Evolutionary conservation across 1,139 yeast genomes (phyloP).

Genomic region (Saccharomyces hybrid): DNA sequence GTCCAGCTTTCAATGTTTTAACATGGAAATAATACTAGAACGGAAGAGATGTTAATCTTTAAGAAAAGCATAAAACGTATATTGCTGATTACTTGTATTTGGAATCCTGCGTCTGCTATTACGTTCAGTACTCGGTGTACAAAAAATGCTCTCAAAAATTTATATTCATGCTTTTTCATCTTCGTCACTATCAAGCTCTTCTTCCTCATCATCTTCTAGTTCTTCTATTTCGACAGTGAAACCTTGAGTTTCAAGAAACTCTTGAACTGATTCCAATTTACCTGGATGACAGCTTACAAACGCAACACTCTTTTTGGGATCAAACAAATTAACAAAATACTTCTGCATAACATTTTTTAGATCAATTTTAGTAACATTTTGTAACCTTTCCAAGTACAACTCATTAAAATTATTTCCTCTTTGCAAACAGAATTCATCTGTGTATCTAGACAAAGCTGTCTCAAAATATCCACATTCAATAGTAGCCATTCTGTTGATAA

Average conservation of each 20-base stretch:
- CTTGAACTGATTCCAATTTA: conserved; percentile 43
- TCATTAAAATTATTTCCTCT: conserved; percentile 61
- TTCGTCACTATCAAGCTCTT: conserved; percentile 19
- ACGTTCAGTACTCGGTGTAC: too few relatives aligned
- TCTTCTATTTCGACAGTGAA: conserved; percentile 56
- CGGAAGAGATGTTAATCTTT: not conserved
- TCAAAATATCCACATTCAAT: conserved; percentile 51
- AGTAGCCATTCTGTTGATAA: conserved; percentile 65
- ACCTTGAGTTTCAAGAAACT: conserved; percentile 47
- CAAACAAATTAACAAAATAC: conserved; percentile 59
- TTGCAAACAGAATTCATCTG: conserved; percentile 57
- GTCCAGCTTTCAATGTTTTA: too few relatives aligned
- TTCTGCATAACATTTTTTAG: conserved; percentile 47
- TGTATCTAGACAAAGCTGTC: conserved; percentile 60
- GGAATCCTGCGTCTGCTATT: too few relatives aligned
- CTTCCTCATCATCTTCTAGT: conserved; percentile 35
- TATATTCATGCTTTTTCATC: not conserved
- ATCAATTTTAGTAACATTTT: conserved; percentile 49
- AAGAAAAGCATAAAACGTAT: not conserved
- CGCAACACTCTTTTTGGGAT: conserved; percentile 45
- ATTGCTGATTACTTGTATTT: too few relatives aligned
- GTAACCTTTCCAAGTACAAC: conserved; percentile 42
- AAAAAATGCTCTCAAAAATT: not conserved
- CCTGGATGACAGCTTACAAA: conserved; percentile 72
- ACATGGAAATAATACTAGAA: not conserved